Conservation (phyloP, 2,329 filamentous ascomycete genomes). For the Cordyceps javanica region DNA sequence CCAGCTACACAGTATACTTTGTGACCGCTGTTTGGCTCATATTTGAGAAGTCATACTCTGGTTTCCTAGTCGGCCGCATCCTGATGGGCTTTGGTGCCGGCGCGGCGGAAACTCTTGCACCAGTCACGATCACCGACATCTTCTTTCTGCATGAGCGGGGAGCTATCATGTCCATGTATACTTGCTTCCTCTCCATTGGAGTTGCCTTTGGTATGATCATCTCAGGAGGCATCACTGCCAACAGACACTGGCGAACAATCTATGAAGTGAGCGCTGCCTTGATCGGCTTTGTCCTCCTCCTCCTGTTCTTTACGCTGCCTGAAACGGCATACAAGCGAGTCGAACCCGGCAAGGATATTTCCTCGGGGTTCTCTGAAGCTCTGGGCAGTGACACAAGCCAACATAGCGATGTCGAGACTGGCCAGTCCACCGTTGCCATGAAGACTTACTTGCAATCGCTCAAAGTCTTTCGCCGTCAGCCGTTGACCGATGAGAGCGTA, state of each 20-base stretch:
- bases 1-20: conserved; percentile 38
- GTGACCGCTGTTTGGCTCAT: conserved; percentile 36
- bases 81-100: conserved; percentile 48
- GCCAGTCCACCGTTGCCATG: conserved; percentile 17
- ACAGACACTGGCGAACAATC: conserved; percentile 43
- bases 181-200: conserved; percentile 34
- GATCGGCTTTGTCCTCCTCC: conserved; percentile 39
- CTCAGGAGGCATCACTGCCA: conserved; percentile 42
- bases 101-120: conserved; percentile 45
- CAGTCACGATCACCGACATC: conserved; percentile 47
- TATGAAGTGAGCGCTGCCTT: conserved; percentile 46
- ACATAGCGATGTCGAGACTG: conserved; percentile 14
- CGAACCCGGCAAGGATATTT: conserved; percentile 14
- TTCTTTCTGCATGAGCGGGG: conserved; percentile 54
- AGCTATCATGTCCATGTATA: conserved; percentile 42
- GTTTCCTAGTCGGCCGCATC: conserved; percentile 41
- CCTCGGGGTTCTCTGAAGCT: conserved; percentile 13
- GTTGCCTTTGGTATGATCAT: conserved; percentile 38
- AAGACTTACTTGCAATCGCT: conserved; percentile 30
- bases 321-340: conserved; percentile 44
- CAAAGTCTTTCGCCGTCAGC: conserved; percentile 31
- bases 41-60: conserved; percentile 33
- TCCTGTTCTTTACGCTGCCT: conserved; percentile 48
- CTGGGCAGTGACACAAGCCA: not conserved
- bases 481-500: conserved; percentile 40